phyloP scores from a whole-genome alignment of 1,284 basidiomycete species.

The Puccinia triticina region DNA sequence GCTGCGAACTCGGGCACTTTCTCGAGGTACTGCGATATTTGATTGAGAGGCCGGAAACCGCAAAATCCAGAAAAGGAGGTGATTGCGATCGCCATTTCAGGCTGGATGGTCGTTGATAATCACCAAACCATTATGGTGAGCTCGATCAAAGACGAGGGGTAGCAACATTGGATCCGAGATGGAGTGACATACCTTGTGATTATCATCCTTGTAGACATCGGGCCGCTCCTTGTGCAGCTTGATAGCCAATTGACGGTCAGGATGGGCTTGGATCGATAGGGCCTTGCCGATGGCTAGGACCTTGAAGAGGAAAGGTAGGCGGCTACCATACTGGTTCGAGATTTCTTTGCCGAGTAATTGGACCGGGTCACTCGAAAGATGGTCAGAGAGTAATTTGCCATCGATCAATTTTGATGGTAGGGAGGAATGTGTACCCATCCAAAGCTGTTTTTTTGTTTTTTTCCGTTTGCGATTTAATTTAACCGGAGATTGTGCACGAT shows the following conservation, averaged over 20 bases:
- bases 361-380: slow-evolving; percentile 70
- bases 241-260: slow-evolving; percentile 85
- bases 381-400: slow-evolving; percentile 65
- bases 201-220: slow-evolving; percentile 87
- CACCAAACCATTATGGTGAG: not conserved
- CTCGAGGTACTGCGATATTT: slow-evolving; percentile 71
- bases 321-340: slow-evolving; percentile 70
- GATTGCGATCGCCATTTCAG: slow-evolving; percentile 95
- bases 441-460: slow-evolving; percentile 67
- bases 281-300: slow-evolving; percentile 91
- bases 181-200: slow-evolving; percentile 71
- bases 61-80: slow-evolving; percentile 89
- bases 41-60: slow-evolving; percentile 78
- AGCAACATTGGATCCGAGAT: not conserved
- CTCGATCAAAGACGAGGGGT: not conserved
- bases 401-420: slow-evolving; percentile 74
- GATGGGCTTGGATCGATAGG: slow-evolving; percentile 94
- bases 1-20: slow-evolving; percentile 76
- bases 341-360: slow-evolving; percentile 71
- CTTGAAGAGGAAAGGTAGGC: slow-evolving; percentile 91
- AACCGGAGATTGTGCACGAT: not conserved
- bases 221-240: slow-evolving; percentile 74
- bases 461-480: not conserved
- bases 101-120: slow-evolving; percentile 61
- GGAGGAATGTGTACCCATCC: slow-evolving; percentile 97